Evolutionary conservation across 345 rosid genomes (phyloP).

Genomic region (Heritiera fomes): DNA sequence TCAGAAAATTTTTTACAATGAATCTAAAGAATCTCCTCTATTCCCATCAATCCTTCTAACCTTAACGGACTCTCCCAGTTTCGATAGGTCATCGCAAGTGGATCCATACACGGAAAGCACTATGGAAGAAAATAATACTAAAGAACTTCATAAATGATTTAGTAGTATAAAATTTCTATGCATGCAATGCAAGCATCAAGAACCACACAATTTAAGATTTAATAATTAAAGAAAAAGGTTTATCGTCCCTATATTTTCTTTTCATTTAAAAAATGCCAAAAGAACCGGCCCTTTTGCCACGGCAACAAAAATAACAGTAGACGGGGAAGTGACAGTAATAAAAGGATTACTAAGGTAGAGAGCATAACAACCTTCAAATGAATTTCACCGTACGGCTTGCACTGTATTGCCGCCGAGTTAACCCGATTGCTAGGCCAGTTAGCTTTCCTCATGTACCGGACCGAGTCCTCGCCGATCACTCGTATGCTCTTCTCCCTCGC

Average conservation of each 20-base stretch:
- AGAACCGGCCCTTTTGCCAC: conserved; percentile 17
- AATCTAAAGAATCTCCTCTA: neutral
- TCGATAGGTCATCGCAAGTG: neutral
- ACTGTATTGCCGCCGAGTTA: conserved; percentile 41
- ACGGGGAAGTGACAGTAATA: conserved; percentile 7
- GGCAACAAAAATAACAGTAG: neutral
- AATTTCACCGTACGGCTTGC: conserved; percentile 87
- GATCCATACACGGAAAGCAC: neutral
- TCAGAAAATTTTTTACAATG: neutral
- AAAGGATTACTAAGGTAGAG: neutral
- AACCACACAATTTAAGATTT: neutral
- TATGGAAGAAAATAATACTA: conserved; percentile 1
- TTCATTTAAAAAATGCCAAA: conserved; percentile 16
- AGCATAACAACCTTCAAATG: conserved; percentile 73
- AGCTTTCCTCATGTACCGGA: conserved; percentile 74
- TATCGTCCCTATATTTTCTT: neutral
- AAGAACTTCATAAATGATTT: neutral
- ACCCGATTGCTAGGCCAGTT: conserved; percentile 42
- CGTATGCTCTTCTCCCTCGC: conserved; percentile 58
- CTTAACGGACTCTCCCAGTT: neutral
- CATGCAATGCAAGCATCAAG: conserved; percentile 15
- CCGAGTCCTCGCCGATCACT: conserved; percentile 86
- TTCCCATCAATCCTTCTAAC: neutral
- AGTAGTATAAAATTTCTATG: conserved; percentile 46
- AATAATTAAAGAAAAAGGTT: neutral